These are phyloP conservation scores for Pilaira anomala DNA, from an alignment of 192 early-diverging fungal genomes.

Conservation along the genomic window DNA sequence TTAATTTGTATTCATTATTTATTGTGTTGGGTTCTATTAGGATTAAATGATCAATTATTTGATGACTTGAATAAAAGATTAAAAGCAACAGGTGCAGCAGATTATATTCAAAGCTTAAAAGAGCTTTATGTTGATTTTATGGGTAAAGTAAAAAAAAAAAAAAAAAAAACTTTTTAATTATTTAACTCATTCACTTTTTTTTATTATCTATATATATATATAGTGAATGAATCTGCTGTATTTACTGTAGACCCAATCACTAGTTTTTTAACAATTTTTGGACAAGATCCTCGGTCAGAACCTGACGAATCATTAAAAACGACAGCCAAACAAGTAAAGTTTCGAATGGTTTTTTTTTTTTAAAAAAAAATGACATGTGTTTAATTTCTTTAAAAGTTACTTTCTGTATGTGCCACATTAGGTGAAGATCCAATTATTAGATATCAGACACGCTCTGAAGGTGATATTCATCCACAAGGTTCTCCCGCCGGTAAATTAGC, in stretches of 20 bases:
- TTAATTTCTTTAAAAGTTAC: constrained; percentile 49
- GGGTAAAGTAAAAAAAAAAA: constrained; percentile 59
- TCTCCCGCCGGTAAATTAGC: constrained; percentile 69
- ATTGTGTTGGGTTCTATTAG: no score
- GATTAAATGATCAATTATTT: constrained; percentile 61
- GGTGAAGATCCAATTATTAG: constrained; percentile 93
- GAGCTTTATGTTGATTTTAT: constrained; percentile 82
- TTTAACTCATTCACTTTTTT: background rate
- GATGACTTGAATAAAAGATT: constrained; percentile 43
- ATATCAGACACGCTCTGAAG: constrained; percentile 74
- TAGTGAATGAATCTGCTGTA: constrained; percentile 34
- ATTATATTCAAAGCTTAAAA: constrained; percentile 59
- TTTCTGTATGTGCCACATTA: constrained; percentile 82
- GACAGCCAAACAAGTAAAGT: constrained; percentile 20
- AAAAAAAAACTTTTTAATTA: background rate
- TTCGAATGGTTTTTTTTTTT: background rate
- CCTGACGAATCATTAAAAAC: constrained; percentile 5
- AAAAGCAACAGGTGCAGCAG: constrained; percentile 49
- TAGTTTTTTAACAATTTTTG: constrained; percentile 65
- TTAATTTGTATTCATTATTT: background rate
- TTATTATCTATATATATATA: background rate
- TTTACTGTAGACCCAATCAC: constrained; percentile 70
- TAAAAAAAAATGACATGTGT: constrained; percentile 3
- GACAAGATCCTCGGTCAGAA: constrained; percentile 41
- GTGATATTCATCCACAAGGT: constrained; percentile 34